A percentile compares a stretch with the other conserved stretches of the same genome.
Conservation (phyloP, 2,329 filamentous ascomycete species). For the Magnaporthiopsis poae region DNA sequence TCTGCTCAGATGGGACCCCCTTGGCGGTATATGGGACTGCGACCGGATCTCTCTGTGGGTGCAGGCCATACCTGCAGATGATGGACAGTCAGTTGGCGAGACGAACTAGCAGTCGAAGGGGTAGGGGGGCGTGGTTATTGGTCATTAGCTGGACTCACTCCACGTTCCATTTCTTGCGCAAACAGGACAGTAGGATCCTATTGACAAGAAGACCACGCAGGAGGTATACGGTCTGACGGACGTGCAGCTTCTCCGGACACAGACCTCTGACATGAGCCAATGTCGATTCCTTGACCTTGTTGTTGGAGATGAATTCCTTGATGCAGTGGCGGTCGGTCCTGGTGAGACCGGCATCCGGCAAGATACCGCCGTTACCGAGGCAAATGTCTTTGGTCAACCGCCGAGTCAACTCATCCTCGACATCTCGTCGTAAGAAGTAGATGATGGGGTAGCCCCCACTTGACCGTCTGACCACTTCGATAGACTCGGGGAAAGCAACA, state of each 20-base stretch:
- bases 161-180: conserved; percentile 59
- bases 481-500: conserved; percentile 24
- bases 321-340: conserved; percentile 18
- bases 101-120: neutral
- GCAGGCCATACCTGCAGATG: conserved; percentile 39
- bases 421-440: conserved; percentile 41
- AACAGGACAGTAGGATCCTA: conserved; percentile 46
- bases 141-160: conserved; percentile 18
- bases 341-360: conserved; percentile 20
- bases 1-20: conserved; percentile 49
- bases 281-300: neutral
- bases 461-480: conserved; percentile 36
- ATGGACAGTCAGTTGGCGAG: neutral
- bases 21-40: conserved; percentile 61
- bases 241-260: conserved; percentile 23
- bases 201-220: conserved; percentile 54
- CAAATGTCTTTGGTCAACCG: conserved; percentile 32
- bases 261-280: neutral
- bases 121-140: no score
- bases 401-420: conserved; percentile 33
- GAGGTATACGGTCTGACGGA: conserved; percentile 35
- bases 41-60: conserved; percentile 44
- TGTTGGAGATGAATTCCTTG: conserved; percentile 13
- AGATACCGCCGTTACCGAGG: conserved; percentile 17
- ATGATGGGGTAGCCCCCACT: conserved; percentile 42